phyloP scores from a whole-genome alignment of 768 basidiomycete species.

The Phlebiopsis gigantea region DNA sequence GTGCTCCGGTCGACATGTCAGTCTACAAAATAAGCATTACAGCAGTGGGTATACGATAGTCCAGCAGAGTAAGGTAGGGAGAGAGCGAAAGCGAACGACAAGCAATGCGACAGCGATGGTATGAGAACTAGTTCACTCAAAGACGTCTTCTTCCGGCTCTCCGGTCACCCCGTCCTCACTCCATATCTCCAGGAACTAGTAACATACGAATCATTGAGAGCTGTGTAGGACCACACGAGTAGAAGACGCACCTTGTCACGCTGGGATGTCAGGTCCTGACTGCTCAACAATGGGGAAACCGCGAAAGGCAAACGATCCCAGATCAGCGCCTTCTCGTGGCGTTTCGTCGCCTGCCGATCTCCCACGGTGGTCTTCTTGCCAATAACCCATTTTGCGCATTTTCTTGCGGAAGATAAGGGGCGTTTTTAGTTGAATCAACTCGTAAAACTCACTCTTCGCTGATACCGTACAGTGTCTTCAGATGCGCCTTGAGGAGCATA shows the following conservation, averaged over 20 bases:
- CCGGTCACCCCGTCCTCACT: conserved; percentile 72
- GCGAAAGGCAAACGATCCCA: conserved; percentile 77
- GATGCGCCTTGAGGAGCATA: conserved; percentile 80
- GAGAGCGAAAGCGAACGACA: conserved; percentile 1
- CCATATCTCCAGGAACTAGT: conserved; percentile 73
- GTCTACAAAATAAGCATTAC: conserved; percentile 1
- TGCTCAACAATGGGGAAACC: conserved; percentile 49
- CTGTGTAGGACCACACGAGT: background rate
- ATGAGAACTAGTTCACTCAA: conserved; percentile 1
- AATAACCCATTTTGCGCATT: conserved; percentile 82
- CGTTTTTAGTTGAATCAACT: background rate
- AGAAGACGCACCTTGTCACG: conserved; percentile 49
- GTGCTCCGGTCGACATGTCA: no score
- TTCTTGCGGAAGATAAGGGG: conserved; percentile 41
- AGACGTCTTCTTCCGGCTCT: conserved; percentile 41
- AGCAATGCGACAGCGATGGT: conserved; percentile 4
- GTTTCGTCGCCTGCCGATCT: conserved; percentile 70
- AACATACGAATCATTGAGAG: conserved; percentile 6
- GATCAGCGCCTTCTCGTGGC: conserved; percentile 54
- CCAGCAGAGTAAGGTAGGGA: background rate
- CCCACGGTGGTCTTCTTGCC: conserved; percentile 90
- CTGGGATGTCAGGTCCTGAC: conserved; percentile 58
- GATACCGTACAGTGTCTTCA: conserved; percentile 78
- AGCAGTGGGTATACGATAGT: conserved; percentile 1
- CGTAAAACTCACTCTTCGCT: conserved; percentile 77